Evolutionary conservation across 2,329 filamentous ascomycete species (phyloP).

Genomic region (Diaporthe vaccinii): DNA sequence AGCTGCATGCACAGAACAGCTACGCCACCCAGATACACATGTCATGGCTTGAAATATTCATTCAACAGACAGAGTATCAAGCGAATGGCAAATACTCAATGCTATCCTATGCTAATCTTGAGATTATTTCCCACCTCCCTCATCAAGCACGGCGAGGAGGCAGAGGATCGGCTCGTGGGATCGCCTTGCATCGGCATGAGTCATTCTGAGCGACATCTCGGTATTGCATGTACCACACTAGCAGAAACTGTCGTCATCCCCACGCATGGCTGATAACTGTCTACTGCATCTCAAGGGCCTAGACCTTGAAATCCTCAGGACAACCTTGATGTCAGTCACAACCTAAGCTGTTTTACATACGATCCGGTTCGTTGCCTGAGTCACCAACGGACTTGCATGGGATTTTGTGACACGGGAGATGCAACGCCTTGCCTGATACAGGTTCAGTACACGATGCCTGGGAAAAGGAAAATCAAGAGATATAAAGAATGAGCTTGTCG

Average conservation of each 20-base stretch:
- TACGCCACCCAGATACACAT: not conserved
- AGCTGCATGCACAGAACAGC: not conserved
- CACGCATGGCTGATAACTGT: not conserved
- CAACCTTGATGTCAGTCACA: not conserved
- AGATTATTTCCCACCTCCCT: not conserved
- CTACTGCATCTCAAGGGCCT: not conserved
- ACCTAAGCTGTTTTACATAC: not conserved
- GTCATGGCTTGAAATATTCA: not conserved
- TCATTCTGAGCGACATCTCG: conserved; percentile 1
- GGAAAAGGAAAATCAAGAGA: not conserved
- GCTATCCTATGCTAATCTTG: not conserved
- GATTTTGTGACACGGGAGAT: not conserved
- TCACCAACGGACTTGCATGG: not conserved
- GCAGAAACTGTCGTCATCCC: rapidly evolving
- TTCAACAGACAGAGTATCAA: not conserved
- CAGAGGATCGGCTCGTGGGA: not conserved
- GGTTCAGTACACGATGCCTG: not conserved
- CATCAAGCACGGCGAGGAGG: conserved; percentile 1
- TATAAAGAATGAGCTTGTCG: not conserved
- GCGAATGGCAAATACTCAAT: not conserved
- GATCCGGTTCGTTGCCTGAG: not conserved
- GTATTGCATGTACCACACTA: not conserved
- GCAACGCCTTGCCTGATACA: not conserved
- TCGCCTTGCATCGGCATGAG: conserved; percentile 31
- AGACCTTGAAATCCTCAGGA: not conserved